A percentile compares a stretch with the other conserved stretches of the same genome.
These are phyloP conservation scores for Colletotrichum cordylinicola DNA, from an alignment of 2,329 filamentous ascomycete species.

Conservation along the genomic window DNA sequence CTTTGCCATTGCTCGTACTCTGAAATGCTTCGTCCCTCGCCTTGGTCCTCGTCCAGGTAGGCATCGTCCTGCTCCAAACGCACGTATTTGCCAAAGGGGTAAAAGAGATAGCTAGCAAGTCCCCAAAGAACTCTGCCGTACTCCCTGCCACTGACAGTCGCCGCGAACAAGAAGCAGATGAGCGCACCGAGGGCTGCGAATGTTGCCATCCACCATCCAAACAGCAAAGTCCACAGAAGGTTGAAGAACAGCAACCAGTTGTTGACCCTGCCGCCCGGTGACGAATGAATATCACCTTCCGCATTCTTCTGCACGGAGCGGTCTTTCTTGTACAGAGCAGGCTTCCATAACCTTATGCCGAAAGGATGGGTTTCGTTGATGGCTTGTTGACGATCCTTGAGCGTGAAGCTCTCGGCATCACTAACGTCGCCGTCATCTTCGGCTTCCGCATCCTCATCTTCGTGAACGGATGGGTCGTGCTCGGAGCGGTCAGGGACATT, in stretches of 20 bases:
- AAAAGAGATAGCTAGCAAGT: constrained; percentile 85
- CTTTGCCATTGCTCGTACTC: constrained; percentile 99
- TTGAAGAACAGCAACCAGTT: constrained; percentile 89
- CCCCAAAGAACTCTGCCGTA: constrained; percentile 89
- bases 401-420: constrained; percentile 95
- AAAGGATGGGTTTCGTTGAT: constrained; percentile 99
- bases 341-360: constrained; percentile 98
- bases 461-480: constrained; percentile 35
- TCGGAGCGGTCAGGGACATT: constrained; percentile 31
- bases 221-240: constrained; percentile 85
- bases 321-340: constrained; percentile 96
- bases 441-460: constrained; percentile 50
- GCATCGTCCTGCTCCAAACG: constrained; percentile 92
- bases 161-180: constrained; percentile 80
- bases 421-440: constrained; percentile 76
- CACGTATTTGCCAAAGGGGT: constrained; percentile 97
- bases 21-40: constrained; percentile 94
- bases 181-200: constrained; percentile 77
- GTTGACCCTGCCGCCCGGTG: constrained; percentile 86
- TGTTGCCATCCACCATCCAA: constrained; percentile 94
- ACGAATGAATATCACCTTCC: constrained; percentile 95
- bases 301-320: constrained; percentile 96
- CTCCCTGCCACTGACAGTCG: constrained; percentile 78
- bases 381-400: constrained; percentile 95
- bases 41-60: constrained; percentile 92